phyloP scores from a whole-genome alignment of 371 early-diverging fungal genomes.

The Mortierella sp. region DNA sequence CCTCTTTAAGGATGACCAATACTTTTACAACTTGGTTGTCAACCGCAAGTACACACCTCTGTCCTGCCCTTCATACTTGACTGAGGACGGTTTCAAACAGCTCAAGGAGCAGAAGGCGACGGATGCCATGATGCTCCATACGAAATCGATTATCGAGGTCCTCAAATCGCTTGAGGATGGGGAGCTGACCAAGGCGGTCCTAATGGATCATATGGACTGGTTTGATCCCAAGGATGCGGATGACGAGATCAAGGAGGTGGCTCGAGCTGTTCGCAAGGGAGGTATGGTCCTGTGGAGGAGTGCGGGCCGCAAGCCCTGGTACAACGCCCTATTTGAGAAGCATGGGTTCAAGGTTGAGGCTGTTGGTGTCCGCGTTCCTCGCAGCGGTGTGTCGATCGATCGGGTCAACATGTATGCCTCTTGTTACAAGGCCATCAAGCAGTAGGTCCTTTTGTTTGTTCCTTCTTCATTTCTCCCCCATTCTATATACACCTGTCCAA shows the following conservation, averaged over 20 bases:
- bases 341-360: constrained; percentile 77
- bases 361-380: constrained; percentile 73
- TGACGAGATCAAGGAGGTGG: constrained; percentile 75
- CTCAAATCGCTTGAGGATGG: constrained; percentile 64
- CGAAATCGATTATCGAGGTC: constrained; percentile 78
- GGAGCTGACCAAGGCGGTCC: constrained; percentile 80
- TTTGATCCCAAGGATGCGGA: constrained; percentile 72
- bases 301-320: constrained; percentile 87
- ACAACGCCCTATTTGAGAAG: constrained; percentile 76
- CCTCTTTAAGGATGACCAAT: constrained; percentile 76
- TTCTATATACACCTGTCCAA: no score
- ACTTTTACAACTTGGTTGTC: constrained; percentile 86
- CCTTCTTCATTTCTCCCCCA: no score
- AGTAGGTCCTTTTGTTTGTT: constrained; percentile 10
- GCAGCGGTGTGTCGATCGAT: constrained; percentile 71
- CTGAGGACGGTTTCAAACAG: constrained; percentile 71
- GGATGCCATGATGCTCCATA: constrained; percentile 83
- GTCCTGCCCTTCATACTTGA: constrained; percentile 82
- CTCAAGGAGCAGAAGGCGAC: constrained; percentile 60
- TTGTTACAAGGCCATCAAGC: constrained; percentile 65
- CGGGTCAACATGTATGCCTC: constrained; percentile 91
- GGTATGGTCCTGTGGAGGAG: constrained; percentile 86
- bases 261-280: constrained; percentile 66
- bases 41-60: constrained; percentile 73
- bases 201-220: constrained; percentile 95